Evolutionary conservation across 2,329 filamentous ascomycete genomes (phyloP).

Genomic region (Talaromyces marneffei): DNA sequence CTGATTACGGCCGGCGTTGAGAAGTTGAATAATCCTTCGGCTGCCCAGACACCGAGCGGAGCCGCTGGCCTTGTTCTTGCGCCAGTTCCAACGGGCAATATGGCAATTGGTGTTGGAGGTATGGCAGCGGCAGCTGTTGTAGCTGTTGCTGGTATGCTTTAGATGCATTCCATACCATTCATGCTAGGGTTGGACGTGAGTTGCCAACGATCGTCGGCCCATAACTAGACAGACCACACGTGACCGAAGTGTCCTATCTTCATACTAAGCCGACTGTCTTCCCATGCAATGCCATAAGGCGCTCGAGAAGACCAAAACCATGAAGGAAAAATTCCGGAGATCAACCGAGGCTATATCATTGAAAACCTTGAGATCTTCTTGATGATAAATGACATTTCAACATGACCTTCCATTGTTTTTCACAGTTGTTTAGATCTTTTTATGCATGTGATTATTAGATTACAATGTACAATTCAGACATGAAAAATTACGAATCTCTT

Average conservation of each 20-base stretch:
- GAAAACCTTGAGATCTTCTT: neutral
- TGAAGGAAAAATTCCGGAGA: neutral
- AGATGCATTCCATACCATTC: neutral
- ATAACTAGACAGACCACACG: too few relatives aligned
- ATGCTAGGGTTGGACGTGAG: too few relatives aligned
- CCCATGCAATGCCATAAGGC: too few relatives aligned
- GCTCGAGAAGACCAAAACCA: neutral
- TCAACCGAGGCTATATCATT: neutral
- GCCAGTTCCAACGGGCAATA: conserved; percentile 8
- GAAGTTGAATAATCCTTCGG: conserved; percentile 16
- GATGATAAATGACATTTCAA: too few relatives aligned
- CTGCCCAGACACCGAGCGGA: conserved; percentile 10
- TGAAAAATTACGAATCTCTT: too few relatives aligned
- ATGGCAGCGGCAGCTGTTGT: conserved; percentile 29
- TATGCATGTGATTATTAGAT: neutral
- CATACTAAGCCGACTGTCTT: too few relatives aligned
- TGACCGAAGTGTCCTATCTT: too few relatives aligned
- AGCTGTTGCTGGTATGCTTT: conserved; percentile 30
- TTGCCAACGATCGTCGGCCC: too few relatives aligned
- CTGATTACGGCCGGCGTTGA: conserved; percentile 18
- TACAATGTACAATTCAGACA: too few relatives aligned
- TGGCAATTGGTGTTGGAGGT: conserved; percentile 14
- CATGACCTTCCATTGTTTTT: too few relatives aligned
- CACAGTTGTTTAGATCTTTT: neutral
- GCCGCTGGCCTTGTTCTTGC: conserved; percentile 7